These are phyloP conservation scores for Fagopyrum tataricum DNA, from an alignment of 148 eudicot species.

Conservation along the genomic window DNA sequence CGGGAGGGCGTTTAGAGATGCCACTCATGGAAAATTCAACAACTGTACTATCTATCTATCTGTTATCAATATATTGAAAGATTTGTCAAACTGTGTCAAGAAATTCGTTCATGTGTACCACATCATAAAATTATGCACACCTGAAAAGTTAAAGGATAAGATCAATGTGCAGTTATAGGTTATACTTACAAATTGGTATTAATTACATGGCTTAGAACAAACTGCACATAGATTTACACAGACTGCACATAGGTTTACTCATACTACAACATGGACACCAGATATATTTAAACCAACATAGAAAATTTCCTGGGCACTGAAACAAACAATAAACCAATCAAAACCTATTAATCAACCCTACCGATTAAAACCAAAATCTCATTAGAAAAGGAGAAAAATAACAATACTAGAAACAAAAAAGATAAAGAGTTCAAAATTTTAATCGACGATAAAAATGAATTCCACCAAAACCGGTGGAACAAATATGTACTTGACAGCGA, in stretches of 20 bases:
- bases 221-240: neutral
- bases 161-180: neutral
- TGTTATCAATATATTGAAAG: neutral
- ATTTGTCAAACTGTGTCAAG: neutral
- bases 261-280: neutral
- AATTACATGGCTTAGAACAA: no score
- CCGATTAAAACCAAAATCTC: neutral
- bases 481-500: neutral
- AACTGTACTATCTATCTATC: neutral
- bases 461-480: neutral
- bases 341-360: neutral
- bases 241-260: neutral
- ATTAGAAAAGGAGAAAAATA: neutral
- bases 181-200: neutral
- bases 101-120: neutral
- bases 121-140: neutral
- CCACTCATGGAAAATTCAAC: constrained; percentile 15
- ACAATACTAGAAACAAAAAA: neutral
- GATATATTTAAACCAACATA: neutral
- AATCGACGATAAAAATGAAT: neutral
- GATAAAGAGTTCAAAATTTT: neutral
- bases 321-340: neutral
- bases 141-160: neutral
- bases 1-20: constrained; percentile 16
- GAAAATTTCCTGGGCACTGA: neutral